Evolutionary conservation across 2,329 filamentous ascomycete species (phyloP), one percentile per base, ranked within the genome.

Genomic region (Talaromyces piceae): DNA sequence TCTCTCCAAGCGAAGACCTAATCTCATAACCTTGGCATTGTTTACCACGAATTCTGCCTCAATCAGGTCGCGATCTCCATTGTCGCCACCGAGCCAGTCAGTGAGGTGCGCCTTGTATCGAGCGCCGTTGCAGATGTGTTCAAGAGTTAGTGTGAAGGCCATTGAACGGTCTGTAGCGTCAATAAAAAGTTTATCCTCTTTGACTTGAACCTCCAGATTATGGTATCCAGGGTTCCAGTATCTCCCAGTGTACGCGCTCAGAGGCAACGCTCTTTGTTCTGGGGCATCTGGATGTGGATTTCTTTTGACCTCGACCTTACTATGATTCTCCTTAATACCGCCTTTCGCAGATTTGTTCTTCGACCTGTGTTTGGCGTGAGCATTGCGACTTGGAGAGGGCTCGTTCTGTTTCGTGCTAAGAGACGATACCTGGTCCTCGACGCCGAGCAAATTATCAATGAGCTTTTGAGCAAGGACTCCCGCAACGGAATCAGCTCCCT

Each of bases 141-240:
- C 63, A 26, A 68, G 63, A 3, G 45, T 59, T n/a, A 67, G 47
- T 7, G 56, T 59, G 49, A 65, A 67, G 5, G 58, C 56, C 45
- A 61, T 58, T 1, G 63, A 64, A 6, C 67, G 59, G 56, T 69
- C 67, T 6, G 55, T 59, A 18, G 63, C 63, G 49, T 69, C 63
- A 23, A 68, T 54, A 44, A 65, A 66, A 3, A 69, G 55, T 33
- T 48, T 25, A 3, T 55, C 52, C n/a, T 63, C 59, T 45, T 53
- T 59, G 22, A 61, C 52, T 30, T 62, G 47, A 7, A 67, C 56
- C 11, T 41, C 51, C 41, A 68, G 46, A 4, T 44, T 50, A 25
- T 56, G 60, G 55, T 67, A 68, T 2, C 51, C 49, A 20, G 49
- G 13, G 25, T 50, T 50, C 49, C 49, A 50, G 41, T 37, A 50